A percentile compares a stretch with the other conserved stretches of the same genome.
These are phyloP conservation scores for Micractinium conductrix DNA, from an alignment of 139 green algal genomes.

Conservation along the genomic window DNA sequence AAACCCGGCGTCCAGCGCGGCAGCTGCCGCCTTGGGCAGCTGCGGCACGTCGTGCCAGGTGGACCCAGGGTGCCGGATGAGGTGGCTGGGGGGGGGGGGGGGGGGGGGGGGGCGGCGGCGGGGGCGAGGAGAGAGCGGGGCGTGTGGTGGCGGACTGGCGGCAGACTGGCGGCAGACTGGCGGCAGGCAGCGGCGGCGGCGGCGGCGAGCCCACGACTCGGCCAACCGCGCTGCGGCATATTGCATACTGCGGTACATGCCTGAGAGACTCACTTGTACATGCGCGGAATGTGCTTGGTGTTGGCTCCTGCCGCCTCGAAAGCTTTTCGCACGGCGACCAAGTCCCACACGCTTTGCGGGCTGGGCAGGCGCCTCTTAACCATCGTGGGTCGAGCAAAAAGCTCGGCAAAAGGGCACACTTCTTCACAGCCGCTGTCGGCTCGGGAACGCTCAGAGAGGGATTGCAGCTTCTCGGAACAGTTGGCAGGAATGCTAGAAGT, in stretches of 20 bases:
- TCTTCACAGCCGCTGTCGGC: not conserved
- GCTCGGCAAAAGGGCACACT: too few species aligned
- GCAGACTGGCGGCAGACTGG: too few species aligned
- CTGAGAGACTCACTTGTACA: conserved; percentile 65
- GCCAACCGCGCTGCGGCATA: not conserved
- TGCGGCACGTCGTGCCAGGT: conserved; percentile 70
- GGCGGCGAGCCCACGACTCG: too few species aligned
- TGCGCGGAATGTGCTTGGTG: conserved; percentile 51
- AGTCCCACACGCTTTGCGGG: conserved; percentile 70
- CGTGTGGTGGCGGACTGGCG: too few species aligned
- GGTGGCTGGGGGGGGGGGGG: conserved; percentile 49
- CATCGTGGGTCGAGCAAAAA: conserved; percentile 40
- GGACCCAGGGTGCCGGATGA: conserved; percentile 62
- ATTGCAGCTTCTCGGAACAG: not conserved
- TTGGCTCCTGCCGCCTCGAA: conserved; percentile 71
- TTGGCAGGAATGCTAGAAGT: not conserved
- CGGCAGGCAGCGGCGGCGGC: not conserved
- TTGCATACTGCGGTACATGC: too few species aligned
- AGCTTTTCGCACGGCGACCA: conserved; percentile 44
- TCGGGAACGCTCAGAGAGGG: not conserved
- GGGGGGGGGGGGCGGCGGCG: not conserved
- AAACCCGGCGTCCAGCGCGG: conserved; percentile 68
- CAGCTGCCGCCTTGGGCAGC: conserved; percentile 71
- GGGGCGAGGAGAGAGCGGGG: not conserved
- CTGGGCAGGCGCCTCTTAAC: conserved; percentile 41